phyloP scores from a whole-genome alignment of 108 stramenopile genomes.

The Nannochloropsis gaditana region DNA sequence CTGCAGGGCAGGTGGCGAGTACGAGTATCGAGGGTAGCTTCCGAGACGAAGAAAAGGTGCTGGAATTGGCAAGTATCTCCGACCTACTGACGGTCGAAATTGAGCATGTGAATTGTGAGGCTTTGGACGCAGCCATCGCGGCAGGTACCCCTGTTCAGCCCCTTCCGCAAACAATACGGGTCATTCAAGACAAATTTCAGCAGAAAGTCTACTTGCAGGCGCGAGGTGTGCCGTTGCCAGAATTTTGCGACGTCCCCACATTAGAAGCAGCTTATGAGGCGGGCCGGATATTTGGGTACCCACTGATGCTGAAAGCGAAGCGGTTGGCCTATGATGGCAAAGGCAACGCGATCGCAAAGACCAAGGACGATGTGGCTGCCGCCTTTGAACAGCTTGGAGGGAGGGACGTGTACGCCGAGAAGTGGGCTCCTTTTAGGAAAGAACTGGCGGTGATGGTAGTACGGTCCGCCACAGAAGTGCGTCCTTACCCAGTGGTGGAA shows the following conservation, averaged over 20 bases:
- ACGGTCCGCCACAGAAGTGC: conserved; percentile 24
- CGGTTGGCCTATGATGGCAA: conserved; percentile 91
- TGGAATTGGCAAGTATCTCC: conserved; percentile 54
- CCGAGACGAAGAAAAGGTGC: conserved; percentile 69
- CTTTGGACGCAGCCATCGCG: conserved; percentile 66
- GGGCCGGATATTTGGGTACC: conserved; percentile 67
- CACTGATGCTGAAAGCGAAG: conserved; percentile 91
- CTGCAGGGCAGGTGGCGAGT: conserved; percentile 54
- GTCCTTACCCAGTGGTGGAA: conserved; percentile 85
- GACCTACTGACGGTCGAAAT: conserved; percentile 97
- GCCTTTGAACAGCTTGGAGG: conserved; percentile 53
- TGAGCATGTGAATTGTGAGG: conserved; percentile 89
- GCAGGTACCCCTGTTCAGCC: conserved; percentile 83
- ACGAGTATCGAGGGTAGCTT: conserved; percentile 69
- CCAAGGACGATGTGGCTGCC: conserved; percentile 50
- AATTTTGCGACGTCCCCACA: conserved; percentile 52
- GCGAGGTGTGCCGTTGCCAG: conserved; percentile 50
- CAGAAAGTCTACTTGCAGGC: conserved; percentile 71
- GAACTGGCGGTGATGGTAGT: conserved; percentile 98
- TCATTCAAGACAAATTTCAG: conserved; percentile 88
- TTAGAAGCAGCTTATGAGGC: conserved; percentile 63
- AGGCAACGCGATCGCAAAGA: conserved; percentile 79
- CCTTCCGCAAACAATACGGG: conserved; percentile 64
- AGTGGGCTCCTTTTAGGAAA: conserved; percentile 76
- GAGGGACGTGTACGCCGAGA: conserved; percentile 77